Percentiles rank a stretch among this genome's conserved stretches.
Evolutionary conservation across 192 early-diverging fungal genomes (phyloP).

Genomic region (Entomortierella chlamydospora): DNA sequence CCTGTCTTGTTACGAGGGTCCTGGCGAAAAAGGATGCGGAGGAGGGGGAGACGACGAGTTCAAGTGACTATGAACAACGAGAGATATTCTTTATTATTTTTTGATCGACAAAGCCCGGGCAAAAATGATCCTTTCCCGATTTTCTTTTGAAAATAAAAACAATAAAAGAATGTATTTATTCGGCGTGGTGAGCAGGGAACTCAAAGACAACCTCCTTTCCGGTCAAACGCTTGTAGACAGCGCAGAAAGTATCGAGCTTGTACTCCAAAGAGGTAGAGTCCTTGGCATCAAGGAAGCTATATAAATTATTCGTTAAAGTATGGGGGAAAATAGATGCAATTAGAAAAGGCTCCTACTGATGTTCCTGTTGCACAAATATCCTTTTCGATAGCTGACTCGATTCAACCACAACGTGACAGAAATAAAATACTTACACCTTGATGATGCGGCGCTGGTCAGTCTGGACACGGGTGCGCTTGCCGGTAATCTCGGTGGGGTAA

Average conservation of each 20-base stretch:
- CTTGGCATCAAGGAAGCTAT: constrained; percentile 95
- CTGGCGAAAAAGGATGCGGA: too few species aligned
- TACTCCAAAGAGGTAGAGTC: constrained; percentile 97
- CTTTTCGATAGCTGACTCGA: too few species aligned
- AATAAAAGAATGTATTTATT: constrained; percentile 50
- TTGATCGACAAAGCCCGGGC: constrained; percentile 1
- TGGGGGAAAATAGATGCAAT: neutral
- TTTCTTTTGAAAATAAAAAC: constrained; percentile 10
- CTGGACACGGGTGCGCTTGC: constrained; percentile 97
- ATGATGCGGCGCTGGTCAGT: constrained; percentile 93
- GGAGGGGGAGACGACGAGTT: too few species aligned
- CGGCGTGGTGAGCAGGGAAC: constrained; percentile 78
- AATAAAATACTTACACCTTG: constrained; percentile 81
- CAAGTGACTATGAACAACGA: constrained; percentile 12
- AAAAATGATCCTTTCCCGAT: neutral
- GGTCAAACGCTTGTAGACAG: constrained; percentile 95
- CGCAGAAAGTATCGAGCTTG: constrained; percentile 98
- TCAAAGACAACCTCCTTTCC: constrained; percentile 99
- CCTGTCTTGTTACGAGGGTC: too few species aligned
- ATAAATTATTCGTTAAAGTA: neutral
- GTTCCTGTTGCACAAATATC: too few species aligned
- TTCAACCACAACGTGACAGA: too few species aligned
- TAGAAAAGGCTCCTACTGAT: too few species aligned
- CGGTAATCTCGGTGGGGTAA: constrained; percentile 99
- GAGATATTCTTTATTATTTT: constrained; percentile 16